These are phyloP conservation scores for Cucurbita argyrosperma DNA, from an alignment of 306 rosid genomes.

Conservation along the genomic window DNA sequence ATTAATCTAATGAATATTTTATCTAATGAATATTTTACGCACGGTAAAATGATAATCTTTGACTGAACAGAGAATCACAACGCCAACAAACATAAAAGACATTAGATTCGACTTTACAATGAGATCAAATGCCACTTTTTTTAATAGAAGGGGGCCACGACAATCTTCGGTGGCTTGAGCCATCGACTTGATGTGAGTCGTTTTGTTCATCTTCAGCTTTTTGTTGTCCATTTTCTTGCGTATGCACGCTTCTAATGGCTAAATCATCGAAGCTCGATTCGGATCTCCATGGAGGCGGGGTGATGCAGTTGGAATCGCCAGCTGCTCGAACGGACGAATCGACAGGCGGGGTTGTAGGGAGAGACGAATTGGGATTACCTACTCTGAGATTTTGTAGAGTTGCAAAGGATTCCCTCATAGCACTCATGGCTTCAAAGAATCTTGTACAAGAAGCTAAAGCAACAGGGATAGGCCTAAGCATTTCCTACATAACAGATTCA, in stretches of 20 bases:
- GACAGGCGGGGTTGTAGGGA: constrained; percentile 39
- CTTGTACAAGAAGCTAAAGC: constrained; percentile 92
- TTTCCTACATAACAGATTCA: constrained; percentile 38
- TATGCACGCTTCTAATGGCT: constrained; percentile 32
- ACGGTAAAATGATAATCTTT: neutral
- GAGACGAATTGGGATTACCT: constrained; percentile 31
- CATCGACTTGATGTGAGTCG: constrained; percentile 14
- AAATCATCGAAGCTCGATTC: constrained; percentile 51
- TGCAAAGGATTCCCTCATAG: constrained; percentile 90
- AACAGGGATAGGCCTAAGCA: constrained; percentile 94
- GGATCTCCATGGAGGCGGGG: constrained; percentile 60
- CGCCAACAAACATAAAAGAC: neutral
- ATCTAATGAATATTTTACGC: neutral
- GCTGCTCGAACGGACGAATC: constrained; percentile 40
- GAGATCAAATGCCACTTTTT: constrained; percentile 23
- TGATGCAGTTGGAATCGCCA: constrained; percentile 38
- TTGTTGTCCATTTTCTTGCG: constrained; percentile 12
- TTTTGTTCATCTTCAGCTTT: constrained; percentile 15
- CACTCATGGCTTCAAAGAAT: constrained; percentile 95
- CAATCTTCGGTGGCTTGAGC: constrained; percentile 28
- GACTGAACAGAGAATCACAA: neutral
- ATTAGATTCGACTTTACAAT: neutral
- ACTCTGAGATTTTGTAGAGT: constrained; percentile 79
- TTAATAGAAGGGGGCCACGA: constrained; percentile 44
- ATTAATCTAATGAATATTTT: neutral